Base-by-base conservation (phyloP, 2,329 filamentous ascomycete genomes). In the Dothistroma septosporum region DNA sequence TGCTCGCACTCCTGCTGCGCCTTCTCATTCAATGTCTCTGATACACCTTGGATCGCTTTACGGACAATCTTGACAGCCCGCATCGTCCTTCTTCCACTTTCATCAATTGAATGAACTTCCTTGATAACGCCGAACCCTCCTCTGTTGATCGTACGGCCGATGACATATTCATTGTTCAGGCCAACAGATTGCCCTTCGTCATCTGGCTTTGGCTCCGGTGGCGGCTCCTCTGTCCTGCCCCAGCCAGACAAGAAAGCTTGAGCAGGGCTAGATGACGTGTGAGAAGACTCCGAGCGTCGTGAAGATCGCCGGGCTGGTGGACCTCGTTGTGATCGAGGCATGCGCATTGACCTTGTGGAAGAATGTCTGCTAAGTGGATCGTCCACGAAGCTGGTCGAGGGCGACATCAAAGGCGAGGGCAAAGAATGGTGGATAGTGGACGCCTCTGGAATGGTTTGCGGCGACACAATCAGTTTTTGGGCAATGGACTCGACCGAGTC, bases 31-130 rank as follows among this genome's bases (percentile, higher is more conserved):
- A 87, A 84, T 19, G 76, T 73, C 63, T 88, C 85, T 31, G 77
- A 79, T 64, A 81, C 82, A 57, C 81, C 79, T 11, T 75, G 72
- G 22, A 86, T 77, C 54, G 82, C 77, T 69, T 86, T 87, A 63
- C 81, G 84, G 19, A 89, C 85, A 65, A 89, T 87, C 71, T 89
- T 89, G 63, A 89, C 86, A 2, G 86, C 86, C 57, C 81, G 80
- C n/a, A 82, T 79, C 47, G 80, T 76, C 44, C 81, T 81, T 54
- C 79, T 75, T 33, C 81, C 82, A 21, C 66, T 60, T 37, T 65
- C 63, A 55, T 84, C 80, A 50, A 88, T 82, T 58, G 85, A 87
- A 62, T 80, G 85, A 8, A 86, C 85, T 73, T 89, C 86, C 68
- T 87, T 87, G 35, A 89, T 84, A 1, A 83, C 79, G 64, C 85